Evolutionary conservation across 2,329 filamentous ascomycete species (phyloP), one percentile per base, ranked within the genome.

Genomic region (Lachnellula suecica): DNA sequence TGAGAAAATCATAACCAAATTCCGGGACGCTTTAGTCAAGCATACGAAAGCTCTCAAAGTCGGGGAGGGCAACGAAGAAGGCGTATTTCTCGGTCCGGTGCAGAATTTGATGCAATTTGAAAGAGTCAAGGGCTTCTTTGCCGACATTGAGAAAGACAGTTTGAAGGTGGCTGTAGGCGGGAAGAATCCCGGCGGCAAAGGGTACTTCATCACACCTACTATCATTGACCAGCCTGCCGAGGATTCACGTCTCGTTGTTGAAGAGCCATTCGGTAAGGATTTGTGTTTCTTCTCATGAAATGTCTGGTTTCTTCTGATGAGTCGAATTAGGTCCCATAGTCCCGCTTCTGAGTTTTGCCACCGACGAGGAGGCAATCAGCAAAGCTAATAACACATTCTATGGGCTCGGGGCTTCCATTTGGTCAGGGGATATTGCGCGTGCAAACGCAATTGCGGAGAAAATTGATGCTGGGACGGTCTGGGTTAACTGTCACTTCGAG

Each of bases 301-400:
- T n/a, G n/a, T n/a, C n/a, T n/a, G n/a, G n/a, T n/a, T n/a, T n/a
- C n/a, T n/a, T n/a, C n/a, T n/a, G n/a, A n/a, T n/a, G n/a, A n/a
- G n/a, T n/a, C n/a, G n/a, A n/a, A n/a, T n/a, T n/a, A 47, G 81
- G 78, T 0, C 85, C 85, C 0, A 81, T 88, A 20, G 72, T 87
- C 1, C 84, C 85, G 0, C 68, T 87, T 5, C 63, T 86, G 51
- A 77, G 74, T 20, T 89, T 83, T 82, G 71, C 71, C 0, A 73
- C 79, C 29, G 83, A 88, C 54, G 76, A 76, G 8, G 82, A 86
- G 22, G 82, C 84, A 0, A 69, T 87, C 34, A 64, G 65, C 1
- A 74, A 80, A 4, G 81, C 78, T 1, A 85, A 85, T 53, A 70
- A 73, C 17, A 69, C 70, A 3, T 71, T 77, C 22, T 74, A 73